Conservation (phyloP, 306 rosid genomes). For the Quercus bicolor region DNA sequence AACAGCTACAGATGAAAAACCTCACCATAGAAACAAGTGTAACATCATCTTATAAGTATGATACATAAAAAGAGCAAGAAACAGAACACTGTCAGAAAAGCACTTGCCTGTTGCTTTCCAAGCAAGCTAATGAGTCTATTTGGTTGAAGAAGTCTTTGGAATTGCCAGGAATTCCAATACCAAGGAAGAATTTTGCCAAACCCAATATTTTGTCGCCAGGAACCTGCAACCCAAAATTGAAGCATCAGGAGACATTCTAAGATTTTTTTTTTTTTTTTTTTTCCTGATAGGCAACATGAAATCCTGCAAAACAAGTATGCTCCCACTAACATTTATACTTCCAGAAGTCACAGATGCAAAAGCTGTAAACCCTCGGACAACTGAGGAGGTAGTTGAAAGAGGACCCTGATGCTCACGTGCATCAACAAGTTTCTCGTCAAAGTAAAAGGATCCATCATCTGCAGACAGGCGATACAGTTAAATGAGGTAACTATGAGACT, state of each 20-base stretch:
- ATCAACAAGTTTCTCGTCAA: constrained; percentile 79
- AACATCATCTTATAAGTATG: constrained; percentile 3
- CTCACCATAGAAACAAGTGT: constrained; percentile 1
- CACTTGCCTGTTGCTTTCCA: constrained; percentile 78
- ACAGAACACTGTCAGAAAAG: constrained; percentile 1
- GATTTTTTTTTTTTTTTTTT: no score
- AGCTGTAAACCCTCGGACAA: constrained; percentile 77
- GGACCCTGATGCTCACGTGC: constrained; percentile 66
- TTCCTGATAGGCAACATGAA: background rate
- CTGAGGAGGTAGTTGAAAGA: constrained; percentile 86
- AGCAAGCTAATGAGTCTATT: constrained; percentile 72
- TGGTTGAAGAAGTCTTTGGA: constrained; percentile 84
- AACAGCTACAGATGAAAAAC: background rate
- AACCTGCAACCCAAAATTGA: constrained; percentile 56
- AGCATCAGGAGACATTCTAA: constrained; percentile 24
- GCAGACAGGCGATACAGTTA: constrained; percentile 20
- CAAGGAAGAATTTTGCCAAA: constrained; percentile 85
- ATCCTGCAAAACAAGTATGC: constrained; percentile 4
- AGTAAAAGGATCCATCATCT: constrained; percentile 88
- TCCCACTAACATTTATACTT: constrained; percentile 62
- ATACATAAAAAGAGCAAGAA: background rate
- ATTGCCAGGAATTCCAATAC: constrained; percentile 93
- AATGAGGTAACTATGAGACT: constrained; percentile 15
- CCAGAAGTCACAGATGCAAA: constrained; percentile 68
- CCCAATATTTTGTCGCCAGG: constrained; percentile 80